Percentiles rank a stretch among this genome's conserved stretches.
These are phyloP conservation scores for Linnemannia exigua DNA, from an alignment of 192 early-diverging fungal species.

Conservation along the genomic window DNA sequence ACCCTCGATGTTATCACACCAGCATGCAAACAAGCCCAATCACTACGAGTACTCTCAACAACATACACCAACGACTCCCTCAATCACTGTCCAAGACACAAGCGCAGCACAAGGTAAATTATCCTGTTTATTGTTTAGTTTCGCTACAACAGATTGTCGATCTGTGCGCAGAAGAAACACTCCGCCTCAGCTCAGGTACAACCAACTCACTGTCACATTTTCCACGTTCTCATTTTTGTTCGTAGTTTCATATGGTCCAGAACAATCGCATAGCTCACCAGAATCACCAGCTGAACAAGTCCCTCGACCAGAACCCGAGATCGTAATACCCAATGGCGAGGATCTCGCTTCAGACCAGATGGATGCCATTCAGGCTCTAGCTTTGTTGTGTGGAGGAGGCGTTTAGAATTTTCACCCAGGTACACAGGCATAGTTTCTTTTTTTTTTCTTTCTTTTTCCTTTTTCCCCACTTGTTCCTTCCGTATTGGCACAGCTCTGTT, in stretches of 20 bases:
- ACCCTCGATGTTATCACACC: neutral
- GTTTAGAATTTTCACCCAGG: slow-evolving; percentile 13
- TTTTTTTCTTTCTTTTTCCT: neutral
- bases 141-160: neutral
- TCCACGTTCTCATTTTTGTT: neutral
- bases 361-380: slow-evolving; percentile 56
- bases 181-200: neutral
- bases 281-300: neutral
- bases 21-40: neutral
- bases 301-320: slow-evolving; percentile 25
- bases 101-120: neutral
- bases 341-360: slow-evolving; percentile 56
- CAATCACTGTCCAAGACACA: slow-evolving; percentile 7
- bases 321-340: slow-evolving; percentile 52
- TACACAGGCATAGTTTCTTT: neutral
- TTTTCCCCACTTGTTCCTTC: neutral
- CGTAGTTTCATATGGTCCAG: neutral
- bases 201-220: neutral
- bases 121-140: neutral
- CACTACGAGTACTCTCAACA: slow-evolving; percentile 3
- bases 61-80: neutral
- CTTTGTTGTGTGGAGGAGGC: slow-evolving; percentile 50
- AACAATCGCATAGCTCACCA: neutral
- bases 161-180: neutral
- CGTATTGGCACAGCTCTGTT: neutral